Percentiles rank a stretch among this genome's conserved stretches.
These are phyloP conservation scores for Lactarius pseudohatsudake DNA, from an alignment of 768 basidiomycete species.

Conservation along the genomic window DNA sequence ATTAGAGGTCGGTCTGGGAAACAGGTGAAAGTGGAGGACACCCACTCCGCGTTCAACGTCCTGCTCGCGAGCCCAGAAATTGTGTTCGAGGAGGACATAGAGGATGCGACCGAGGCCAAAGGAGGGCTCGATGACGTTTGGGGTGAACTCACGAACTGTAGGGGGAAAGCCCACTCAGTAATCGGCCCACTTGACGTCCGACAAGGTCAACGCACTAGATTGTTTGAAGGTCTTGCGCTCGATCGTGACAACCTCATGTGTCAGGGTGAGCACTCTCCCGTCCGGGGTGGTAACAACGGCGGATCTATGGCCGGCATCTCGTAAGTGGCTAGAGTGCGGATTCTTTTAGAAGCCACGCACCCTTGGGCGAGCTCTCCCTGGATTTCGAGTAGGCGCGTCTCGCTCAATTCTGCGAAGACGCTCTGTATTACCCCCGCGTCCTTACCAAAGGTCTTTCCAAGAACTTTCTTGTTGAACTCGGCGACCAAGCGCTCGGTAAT, in stretches of 20 bases:
- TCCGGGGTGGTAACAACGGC: conserved; percentile 53
- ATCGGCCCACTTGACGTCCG: conserved; percentile 14
- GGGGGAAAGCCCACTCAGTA: conserved; percentile 30
- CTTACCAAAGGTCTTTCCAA: conserved; percentile 88
- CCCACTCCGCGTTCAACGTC: conserved; percentile 87
- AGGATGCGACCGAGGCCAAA: conserved; percentile 97
- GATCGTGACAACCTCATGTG: conserved; percentile 72
- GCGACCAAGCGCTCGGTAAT: conserved; percentile 76
- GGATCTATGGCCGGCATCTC: conserved; percentile 51
- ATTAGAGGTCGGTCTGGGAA: conserved; percentile 25
- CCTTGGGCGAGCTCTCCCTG: conserved; percentile 74
- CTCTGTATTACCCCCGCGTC: conserved; percentile 70
- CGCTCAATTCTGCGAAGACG: conserved; percentile 62
- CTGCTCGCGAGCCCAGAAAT: conserved; percentile 91
- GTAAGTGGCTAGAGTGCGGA: conserved; percentile 21
- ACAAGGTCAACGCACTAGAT: conserved; percentile 53
- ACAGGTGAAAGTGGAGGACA: conserved; percentile 26
- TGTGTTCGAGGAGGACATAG: conserved; percentile 92
- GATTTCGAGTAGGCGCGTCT: conserved; percentile 60
- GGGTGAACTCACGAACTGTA: conserved; percentile 89
- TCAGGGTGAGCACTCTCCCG: conserved; percentile 67
- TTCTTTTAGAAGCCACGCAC: conserved; percentile 43
- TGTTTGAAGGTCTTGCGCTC: conserved; percentile 86
- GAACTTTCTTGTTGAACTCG: conserved; percentile 81
- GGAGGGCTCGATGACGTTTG: conserved; percentile 98